Base-by-base conservation (phyloP, 2,329 filamentous ascomycete genomes). In the Alternaria sp. region DNA sequence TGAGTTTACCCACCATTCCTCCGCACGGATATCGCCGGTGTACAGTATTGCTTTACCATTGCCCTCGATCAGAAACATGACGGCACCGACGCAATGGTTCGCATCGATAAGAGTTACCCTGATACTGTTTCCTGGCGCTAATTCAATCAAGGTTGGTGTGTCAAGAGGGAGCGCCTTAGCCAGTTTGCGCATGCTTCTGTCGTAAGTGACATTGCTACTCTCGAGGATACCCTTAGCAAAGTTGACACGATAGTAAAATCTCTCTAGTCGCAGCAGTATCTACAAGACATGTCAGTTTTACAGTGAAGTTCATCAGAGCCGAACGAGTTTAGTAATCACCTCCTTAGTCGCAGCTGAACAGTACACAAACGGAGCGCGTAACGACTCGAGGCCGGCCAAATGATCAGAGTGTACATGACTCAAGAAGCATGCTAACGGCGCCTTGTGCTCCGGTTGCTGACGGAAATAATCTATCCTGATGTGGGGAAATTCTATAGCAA, bases 321-420 rank as follows among this genome's bases (percentile, higher is more conserved):
- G 32, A 26, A 22, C 5, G 3, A n/a, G 9, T 36, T 28, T 38
- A 20, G 59, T 54, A 49, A 66, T 69, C 72, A 84, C 88, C 76
- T 93, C 90, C 64, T 87, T 87, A 0, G 94, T 97, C 0, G 92
- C 91, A 0, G 90, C 85, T 1, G 94, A 97, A 80, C 93, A 97
- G 78, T 97, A 97, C 20, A 98, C 87, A 71, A 97, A 97, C 0
- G 92, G 91, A 28, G 91, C 88, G 46, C 88, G 86, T 54, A 94
- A 84, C 12, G 84, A 87, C 68, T 96, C 93, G 1, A 97, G 84
- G 0, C 94, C 94, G 36, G 86, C 85, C 1, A 97, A 85, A 78
- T 97, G 94, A 70, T 97, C 94, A 65, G 91, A 96, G 75, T 97
- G 94, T 2, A 96, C 88, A 85, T 98, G 94, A 77, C 91, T 96